Percentiles rank a stretch among this genome's conserved stretches.
phyloP scores from a whole-genome alignment of 2,329 filamentous ascomycete species.

The Westerdykella sp. region DNA sequence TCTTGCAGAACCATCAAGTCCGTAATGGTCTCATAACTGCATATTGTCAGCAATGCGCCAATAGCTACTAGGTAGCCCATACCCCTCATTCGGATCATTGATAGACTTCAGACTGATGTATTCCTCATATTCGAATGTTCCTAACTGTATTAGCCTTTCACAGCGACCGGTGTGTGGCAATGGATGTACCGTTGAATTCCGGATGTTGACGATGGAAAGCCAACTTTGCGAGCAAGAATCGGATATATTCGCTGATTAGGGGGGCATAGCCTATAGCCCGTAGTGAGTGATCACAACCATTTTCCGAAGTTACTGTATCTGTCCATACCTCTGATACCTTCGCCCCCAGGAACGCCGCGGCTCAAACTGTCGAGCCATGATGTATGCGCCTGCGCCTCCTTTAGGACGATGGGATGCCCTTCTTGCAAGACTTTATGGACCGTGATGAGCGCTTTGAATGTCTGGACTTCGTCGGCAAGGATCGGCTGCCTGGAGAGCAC shows the following conservation, averaged over 20 bases:
- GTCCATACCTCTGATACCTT: slow-evolving; percentile 68
- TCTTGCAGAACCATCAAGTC: slow-evolving; percentile 96
- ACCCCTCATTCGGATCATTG: slow-evolving; percentile 97
- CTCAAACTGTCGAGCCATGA: slow-evolving; percentile 91
- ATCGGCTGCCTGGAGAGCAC: slow-evolving; percentile 70
- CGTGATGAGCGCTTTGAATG: slow-evolving; percentile 96
- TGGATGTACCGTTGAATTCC: slow-evolving; percentile 75
- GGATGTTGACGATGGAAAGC: slow-evolving; percentile 95
- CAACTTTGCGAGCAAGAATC: slow-evolving; percentile 88
- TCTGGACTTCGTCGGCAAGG: slow-evolving; percentile 95
- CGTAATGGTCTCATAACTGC: slow-evolving; percentile 78
- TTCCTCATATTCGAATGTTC: slow-evolving; percentile 96
- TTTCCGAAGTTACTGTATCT: not conserved
- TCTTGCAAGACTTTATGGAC: slow-evolving; percentile 97
- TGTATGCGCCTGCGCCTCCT: slow-evolving; percentile 82
- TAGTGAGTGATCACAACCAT: not conserved
- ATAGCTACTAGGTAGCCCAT: slow-evolving; percentile 27
- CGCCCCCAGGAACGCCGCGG: slow-evolving; percentile 67
- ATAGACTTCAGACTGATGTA: slow-evolving; percentile 97
- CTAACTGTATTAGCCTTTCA: slow-evolving; percentile 25
- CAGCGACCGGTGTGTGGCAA: slow-evolving; percentile 11
- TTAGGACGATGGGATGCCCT: slow-evolving; percentile 79
- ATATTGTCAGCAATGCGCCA: slow-evolving; percentile 5
- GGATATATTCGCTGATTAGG: slow-evolving; percentile 93
- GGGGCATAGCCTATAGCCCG: slow-evolving; percentile 63